Conservation (phyloP, 1,284 basidiomycete genomes). For the Trichosporon sp. region DNA sequence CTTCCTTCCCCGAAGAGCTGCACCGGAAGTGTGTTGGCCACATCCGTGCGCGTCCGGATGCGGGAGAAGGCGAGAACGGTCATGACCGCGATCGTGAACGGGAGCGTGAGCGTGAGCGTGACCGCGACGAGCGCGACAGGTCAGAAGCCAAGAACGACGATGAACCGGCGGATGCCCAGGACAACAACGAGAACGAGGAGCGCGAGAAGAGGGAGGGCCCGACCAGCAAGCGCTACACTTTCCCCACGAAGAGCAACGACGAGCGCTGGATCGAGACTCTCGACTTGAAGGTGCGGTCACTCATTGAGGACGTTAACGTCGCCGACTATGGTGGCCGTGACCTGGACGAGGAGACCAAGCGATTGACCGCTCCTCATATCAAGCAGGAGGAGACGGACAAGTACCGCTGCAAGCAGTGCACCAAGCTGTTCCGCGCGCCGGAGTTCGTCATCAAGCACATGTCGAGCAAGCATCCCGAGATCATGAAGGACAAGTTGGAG, state of each 20-base stretch:
- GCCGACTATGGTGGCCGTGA: conserved; percentile 80
- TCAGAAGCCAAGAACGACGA: conserved; percentile 48
- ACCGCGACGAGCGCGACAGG: conserved; percentile 4
- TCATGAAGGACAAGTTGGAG: conserved; percentile 52
- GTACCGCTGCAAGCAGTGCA: conserved; percentile 88
- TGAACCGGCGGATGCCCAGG: conserved; percentile 6
- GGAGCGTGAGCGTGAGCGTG: not conserved
- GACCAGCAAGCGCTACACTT: conserved; percentile 16
- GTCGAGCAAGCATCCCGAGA: conserved; percentile 77
- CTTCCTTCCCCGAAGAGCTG: conserved; percentile 87
- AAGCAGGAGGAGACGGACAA: conserved; percentile 94
- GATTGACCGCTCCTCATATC: conserved; percentile 67
- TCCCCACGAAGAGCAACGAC: conserved; percentile 53
- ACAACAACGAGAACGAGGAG: conserved; percentile 62
- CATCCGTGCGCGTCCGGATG: conserved; percentile 55
- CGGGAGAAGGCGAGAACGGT: conserved; percentile 44
- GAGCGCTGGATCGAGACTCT: conserved; percentile 81
- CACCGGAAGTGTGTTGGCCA: conserved; percentile 89
- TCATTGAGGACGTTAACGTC: conserved; percentile 59
- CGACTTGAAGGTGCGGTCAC: conserved; percentile 46
- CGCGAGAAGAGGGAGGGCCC: conserved; percentile 12
- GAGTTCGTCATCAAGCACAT: conserved; percentile 94
- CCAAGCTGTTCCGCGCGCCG: conserved; percentile 90
- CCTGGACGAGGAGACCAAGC: conserved; percentile 76
- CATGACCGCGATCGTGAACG: too few relatives aligned